A percentile compares a stretch with the other conserved stretches of the same genome.
These are phyloP conservation scores for Scedosporium aurantiacum DNA, from an alignment of 2,329 filamentous ascomycete species.

Conservation along the genomic window DNA sequence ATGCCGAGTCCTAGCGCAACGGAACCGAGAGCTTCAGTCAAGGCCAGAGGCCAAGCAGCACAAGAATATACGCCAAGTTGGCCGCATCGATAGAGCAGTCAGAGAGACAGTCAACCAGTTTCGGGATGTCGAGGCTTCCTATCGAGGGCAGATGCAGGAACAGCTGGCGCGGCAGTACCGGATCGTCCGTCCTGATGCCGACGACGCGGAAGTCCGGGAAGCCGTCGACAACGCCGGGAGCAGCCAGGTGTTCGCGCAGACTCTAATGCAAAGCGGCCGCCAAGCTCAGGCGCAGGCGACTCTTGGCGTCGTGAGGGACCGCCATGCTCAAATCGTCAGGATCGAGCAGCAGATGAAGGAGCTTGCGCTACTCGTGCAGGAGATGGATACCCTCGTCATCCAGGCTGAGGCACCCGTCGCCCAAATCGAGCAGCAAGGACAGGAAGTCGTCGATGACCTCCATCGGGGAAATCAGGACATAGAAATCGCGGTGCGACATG, in stretches of 20 bases:
- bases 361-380: slow-evolving; percentile 76
- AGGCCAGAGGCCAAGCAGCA: no score
- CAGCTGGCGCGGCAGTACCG: slow-evolving; percentile 84
- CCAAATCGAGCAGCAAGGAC: slow-evolving; percentile 76
- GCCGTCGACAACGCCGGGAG: slow-evolving; percentile 65
- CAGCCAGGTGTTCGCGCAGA: slow-evolving; percentile 78
- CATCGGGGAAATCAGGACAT: slow-evolving; percentile 79
- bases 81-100: slow-evolving; percentile 66
- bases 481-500: slow-evolving; percentile 68
- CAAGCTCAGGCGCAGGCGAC: slow-evolving; percentile 72
- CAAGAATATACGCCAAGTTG: slow-evolving; percentile 51
- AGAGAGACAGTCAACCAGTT: slow-evolving; percentile 74
- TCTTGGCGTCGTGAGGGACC: slow-evolving; percentile 66
- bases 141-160: slow-evolving; percentile 67
- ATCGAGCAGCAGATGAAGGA: slow-evolving; percentile 87
- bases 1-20: no score
- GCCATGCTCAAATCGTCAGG: slow-evolving; percentile 80
- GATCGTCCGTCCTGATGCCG: slow-evolving; percentile 75
- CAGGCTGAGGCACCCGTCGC: slow-evolving; percentile 74
- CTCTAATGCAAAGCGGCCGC: slow-evolving; percentile 70
- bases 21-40: no score
- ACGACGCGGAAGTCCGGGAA: slow-evolving; percentile 64
- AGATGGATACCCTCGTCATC: slow-evolving; percentile 75
- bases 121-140: slow-evolving; percentile 68
- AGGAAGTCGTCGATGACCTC: slow-evolving; percentile 76